Evolutionary conservation across 1,284 basidiomycete species (phyloP), one percentile per base, ranked within the genome.

Genomic region (Ceratobasidium sp.): DNA sequence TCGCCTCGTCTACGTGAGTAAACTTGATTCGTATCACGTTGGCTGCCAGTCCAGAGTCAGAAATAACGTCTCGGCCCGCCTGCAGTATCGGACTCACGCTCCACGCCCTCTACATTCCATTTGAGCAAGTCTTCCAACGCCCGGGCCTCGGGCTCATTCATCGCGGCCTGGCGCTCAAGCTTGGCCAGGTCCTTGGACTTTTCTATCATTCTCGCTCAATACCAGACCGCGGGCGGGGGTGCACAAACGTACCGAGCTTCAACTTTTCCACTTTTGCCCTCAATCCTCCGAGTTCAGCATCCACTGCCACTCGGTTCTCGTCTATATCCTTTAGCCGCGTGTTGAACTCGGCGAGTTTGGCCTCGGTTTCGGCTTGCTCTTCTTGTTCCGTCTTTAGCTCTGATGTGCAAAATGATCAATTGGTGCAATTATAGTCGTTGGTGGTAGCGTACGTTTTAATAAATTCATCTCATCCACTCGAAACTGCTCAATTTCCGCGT

Each of bases 1-100:
- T 86, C 0, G 82, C 78, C 1, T 86, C 83, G 79, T 93, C 91
- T 53, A 95, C 81, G 69, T 88, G 83, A 2, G 86, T 87, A 81
- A 94, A 95, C 4, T 89, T 87, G 64, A 96, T 83, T 59, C 94
- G 85, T 13, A 96, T 84, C 64, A 88, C 87, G 79, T 93, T 90
- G 54, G 84, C 84, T 85, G 76, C 11, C 51, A 61, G 58, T 31
- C 41, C 8, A 56, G 69, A 62, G 75, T 71, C 43, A 46, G 6
- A 37, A 31, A 46, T 34, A 43, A 43, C 7, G 39, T 11, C 53
- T 37, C 13, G 27, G n/a, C 62, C 14, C n/a, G n/a, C 39, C 3
- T 31, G 58, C 39, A 49, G 46, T 22, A 24, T 29, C 27, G n/a
- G 14, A 81, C 83, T 74, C 75, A 85, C 84, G 84, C 77, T 89